Evolutionary conservation across 2,329 filamentous ascomycete genomes (phyloP), one percentile per base, ranked within the genome.

Genomic region (Neocucurbitaria cava): DNA sequence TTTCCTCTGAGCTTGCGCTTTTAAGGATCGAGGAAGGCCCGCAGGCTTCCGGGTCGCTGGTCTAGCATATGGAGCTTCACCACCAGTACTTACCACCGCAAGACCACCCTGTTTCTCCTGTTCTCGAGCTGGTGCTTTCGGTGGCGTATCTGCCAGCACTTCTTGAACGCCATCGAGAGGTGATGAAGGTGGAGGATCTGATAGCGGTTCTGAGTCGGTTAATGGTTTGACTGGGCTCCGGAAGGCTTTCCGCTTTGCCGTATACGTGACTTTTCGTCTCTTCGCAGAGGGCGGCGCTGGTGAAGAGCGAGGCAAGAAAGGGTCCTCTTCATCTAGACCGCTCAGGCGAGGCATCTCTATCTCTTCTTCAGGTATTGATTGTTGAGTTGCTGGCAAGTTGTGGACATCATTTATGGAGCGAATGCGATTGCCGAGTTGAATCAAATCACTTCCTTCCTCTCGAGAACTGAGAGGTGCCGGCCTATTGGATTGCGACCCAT

Each of bases 371-470:
- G 61, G 68, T 17, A 58, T 54, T 8, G 70, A 72, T 10, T 58
- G 62, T 40, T 73, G 70, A 18, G 72, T 74, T 3, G 68, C 65
- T n/a, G 71, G 70, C 20, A 72, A 58, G 31, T 74, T 72, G 8
- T 70, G 69, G 24, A 77, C 75, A 15, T 77, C 75, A 7, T 68
- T 60, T 9, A 77, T 51, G n/a, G 67, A 71, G n/a, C 67, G 70
- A 30, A 65, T 59, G 33, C 59, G 59, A 23, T 52, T 51, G 1
- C 30, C 36, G 8, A 35, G 42, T 18, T 33, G 52, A 8, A 66
- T 51, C 10, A 39, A 36, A 40, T 64, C 58, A 24, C 59, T 65
- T 20, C 52, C 58, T 20, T 58, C 54, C 5, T 66, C 60, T 41
- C 56, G 62, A 9, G 59, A 61, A 24, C 52, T 57, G 13, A 51